Percentiles rank a stretch among this genome's conserved stretches.
Evolutionary conservation across 257 asterid species (phyloP).

Genomic region (Solanum lignicaule): DNA sequence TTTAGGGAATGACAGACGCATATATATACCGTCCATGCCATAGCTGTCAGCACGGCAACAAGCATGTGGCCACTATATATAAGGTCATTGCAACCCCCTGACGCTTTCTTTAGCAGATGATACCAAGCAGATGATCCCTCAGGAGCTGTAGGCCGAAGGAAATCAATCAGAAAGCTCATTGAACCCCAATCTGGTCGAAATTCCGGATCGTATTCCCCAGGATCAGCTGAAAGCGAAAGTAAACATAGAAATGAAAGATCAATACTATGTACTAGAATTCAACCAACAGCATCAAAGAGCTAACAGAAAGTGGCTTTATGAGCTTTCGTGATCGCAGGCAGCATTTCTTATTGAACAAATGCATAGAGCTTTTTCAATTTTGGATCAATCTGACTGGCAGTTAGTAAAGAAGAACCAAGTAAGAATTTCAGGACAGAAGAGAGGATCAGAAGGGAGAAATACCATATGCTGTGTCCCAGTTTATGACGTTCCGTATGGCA

Average conservation of each 20-base stretch:
- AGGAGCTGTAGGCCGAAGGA: slow-evolving; percentile 67
- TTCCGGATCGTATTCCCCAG: slow-evolving; percentile 38
- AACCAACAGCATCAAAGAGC: not conserved
- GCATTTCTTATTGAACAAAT: not conserved
- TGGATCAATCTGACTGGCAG: not conserved
- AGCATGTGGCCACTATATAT: slow-evolving; percentile 97
- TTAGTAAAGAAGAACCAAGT: not conserved
- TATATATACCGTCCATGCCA: slow-evolving; percentile 92
- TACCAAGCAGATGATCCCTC: slow-evolving; percentile 77
- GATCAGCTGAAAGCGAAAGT: slow-evolving; percentile 44
- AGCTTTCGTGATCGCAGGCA: not conserved
- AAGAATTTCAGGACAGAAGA: not conserved
- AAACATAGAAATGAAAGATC: not conserved
- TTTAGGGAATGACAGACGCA: not conserved
- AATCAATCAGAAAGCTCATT: slow-evolving; percentile 78
- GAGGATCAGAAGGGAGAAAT: slow-evolving; percentile 1
- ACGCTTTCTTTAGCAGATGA: slow-evolving; percentile 71
- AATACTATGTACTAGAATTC: not conserved
- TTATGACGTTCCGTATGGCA: slow-evolving; percentile 62
- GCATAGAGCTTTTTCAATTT: not conserved
- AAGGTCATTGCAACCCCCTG: slow-evolving; percentile 96
- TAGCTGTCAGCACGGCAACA: slow-evolving; percentile 89
- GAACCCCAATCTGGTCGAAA: slow-evolving; percentile 83
- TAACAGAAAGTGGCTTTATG: not conserved
- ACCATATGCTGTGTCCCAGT: slow-evolving; percentile 74